Percentiles rank a stretch among this genome's conserved stretches.
Conservation (phyloP, 768 basidiomycete species). For the Lactarius vividus region DNA sequence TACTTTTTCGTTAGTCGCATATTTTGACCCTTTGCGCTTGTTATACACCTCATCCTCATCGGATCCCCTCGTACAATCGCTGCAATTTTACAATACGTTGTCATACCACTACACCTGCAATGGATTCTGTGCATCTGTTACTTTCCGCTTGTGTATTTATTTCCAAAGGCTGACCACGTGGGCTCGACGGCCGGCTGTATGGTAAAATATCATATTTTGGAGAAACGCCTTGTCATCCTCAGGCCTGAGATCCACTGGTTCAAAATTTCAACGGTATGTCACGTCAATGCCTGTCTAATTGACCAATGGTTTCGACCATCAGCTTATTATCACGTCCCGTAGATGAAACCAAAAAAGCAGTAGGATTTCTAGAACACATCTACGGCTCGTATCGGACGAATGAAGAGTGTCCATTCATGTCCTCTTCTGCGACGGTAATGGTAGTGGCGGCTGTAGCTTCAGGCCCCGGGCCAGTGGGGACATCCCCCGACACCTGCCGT, state of each 20-base stretch:
- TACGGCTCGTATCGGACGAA: neutral
- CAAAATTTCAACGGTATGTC: neutral
- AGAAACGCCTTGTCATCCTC: too few relatives aligned
- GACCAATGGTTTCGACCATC: neutral
- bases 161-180: neutral
- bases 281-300: neutral
- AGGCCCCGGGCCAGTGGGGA: neutral
- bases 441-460: neutral
- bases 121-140: neutral
- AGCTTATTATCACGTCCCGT: too few relatives aligned
- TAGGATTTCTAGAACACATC: neutral
- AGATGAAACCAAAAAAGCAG: neutral
- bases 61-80: neutral
- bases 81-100: too few relatives aligned
- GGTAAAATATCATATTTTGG: too few relatives aligned
- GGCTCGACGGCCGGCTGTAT: neutral
- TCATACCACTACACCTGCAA: neutral
- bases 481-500: constrained; percentile 24
- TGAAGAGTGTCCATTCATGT: neutral
- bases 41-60: neutral
- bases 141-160: neutral
- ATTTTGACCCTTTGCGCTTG: neutral
- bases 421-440: neutral
- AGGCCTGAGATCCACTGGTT: too few relatives aligned
- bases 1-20: neutral